Evolutionary conservation across 2,329 filamentous ascomycete species (phyloP).

Genomic region (Trichoderma lentiforme): DNA sequence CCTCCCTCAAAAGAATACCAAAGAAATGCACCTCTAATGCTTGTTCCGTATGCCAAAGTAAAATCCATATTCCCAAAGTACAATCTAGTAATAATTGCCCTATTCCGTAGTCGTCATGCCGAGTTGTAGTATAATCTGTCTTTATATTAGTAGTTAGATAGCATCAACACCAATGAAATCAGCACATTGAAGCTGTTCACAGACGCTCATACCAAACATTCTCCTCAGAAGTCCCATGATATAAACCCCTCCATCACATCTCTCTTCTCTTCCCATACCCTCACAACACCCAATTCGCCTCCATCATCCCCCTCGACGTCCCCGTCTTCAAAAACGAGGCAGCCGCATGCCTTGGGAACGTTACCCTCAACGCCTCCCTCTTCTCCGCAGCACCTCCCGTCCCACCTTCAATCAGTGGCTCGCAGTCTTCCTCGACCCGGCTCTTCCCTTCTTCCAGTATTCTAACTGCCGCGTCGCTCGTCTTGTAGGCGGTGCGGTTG

Average conservation of each 20-base stretch:
- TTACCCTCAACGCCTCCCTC: neutral
- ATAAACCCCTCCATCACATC: neutral
- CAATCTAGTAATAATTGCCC: neutral
- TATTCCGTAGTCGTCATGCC: neutral
- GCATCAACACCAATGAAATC: neutral
- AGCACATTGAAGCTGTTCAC: neutral
- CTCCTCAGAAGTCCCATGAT: too few relatives aligned
- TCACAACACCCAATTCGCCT: slow-evolving; percentile 34
- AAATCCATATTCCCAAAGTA: neutral
- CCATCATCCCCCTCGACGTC: slow-evolving; percentile 38
- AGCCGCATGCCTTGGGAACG: slow-evolving; percentile 40
- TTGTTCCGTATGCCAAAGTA: neutral
- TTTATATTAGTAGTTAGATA: neutral
- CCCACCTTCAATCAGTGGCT: slow-evolving; percentile 23
- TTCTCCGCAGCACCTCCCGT: neutral
- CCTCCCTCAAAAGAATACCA: neutral
- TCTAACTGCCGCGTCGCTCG: neutral
- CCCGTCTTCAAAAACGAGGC: slow-evolving; percentile 42
- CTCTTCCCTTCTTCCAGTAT: neutral
- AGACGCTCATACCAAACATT: neutral
- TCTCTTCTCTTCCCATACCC: neutral
- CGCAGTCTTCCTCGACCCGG: slow-evolving; percentile 14
- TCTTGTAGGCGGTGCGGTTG: neutral
- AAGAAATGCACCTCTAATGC: neutral
- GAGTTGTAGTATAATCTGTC: neutral